These are phyloP conservation scores for Citrus australasica DNA, from an alignment of 345 rosid genomes.

Conservation along the genomic window DNA sequence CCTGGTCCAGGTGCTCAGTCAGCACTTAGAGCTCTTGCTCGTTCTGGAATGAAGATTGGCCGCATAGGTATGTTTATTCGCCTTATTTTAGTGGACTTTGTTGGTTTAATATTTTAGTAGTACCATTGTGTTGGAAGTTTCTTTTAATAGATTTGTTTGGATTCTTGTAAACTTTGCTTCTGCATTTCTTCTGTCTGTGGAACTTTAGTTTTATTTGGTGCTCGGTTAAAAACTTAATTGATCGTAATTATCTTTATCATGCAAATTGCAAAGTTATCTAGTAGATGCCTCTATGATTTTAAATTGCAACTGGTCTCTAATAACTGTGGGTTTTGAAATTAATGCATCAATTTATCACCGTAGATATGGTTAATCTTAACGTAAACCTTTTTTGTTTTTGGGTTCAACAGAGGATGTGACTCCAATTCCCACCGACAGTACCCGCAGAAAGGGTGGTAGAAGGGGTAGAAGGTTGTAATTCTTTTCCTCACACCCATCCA, in stretches of 20 bases:
- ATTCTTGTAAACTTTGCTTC: not conserved
- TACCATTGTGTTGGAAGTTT: not conserved
- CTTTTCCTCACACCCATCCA: not conserved
- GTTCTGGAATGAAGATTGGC: conserved; percentile 93
- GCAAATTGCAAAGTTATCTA: too few relatives aligned
- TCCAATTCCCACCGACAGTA: conserved; percentile 90
- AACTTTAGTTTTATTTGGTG: too few relatives aligned
- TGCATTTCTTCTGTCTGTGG: not conserved
- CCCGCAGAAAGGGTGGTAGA: conserved; percentile 90
- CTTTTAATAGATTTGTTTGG: not conserved
- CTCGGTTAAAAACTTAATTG: too few relatives aligned
- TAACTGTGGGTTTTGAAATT: not conserved
- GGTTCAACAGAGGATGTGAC: conserved; percentile 79
- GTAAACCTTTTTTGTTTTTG: not conserved
- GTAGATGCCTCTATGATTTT: not conserved
- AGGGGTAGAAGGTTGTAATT: conserved; percentile 84
- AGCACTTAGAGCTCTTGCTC: conserved; percentile 91
- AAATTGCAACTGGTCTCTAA: too few relatives aligned
- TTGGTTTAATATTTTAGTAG: not conserved
- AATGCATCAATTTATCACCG: not conserved
- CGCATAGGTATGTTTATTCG: conserved; percentile 54
- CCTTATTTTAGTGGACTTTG: not conserved
- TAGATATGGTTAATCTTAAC: not conserved
- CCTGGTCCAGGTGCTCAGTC: conserved; percentile 94
- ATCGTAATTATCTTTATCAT: too few relatives aligned